Conservation (phyloP, 1,139 yeast species). For the Blastobotrys arbuscula region DNA sequence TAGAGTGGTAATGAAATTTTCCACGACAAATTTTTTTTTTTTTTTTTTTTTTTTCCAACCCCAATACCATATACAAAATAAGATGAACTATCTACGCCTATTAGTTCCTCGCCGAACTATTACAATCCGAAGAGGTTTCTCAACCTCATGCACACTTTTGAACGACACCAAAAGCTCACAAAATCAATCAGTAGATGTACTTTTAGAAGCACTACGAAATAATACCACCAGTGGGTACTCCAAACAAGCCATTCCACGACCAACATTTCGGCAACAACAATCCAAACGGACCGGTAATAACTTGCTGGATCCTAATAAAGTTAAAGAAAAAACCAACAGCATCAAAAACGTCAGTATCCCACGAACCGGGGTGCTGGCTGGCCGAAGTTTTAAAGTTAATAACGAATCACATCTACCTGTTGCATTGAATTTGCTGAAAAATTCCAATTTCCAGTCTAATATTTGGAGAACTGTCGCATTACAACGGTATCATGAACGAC, state of each 20-base stretch:
- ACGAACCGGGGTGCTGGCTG: slow-evolving; percentile 34
- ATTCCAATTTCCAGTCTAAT: slow-evolving; percentile 28
- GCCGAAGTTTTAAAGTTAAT: slow-evolving; percentile 30
- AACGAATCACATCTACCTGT: slow-evolving; percentile 22
- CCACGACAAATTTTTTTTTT: not conserved
- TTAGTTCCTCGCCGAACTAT: not conserved
- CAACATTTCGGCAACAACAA: not conserved
- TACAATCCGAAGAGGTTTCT: not conserved
- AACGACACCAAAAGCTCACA: not conserved
- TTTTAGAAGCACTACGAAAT: not conserved
- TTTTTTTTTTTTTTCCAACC: not conserved
- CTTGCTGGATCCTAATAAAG: not conserved
- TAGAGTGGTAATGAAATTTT: too few relatives aligned
- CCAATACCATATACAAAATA: not conserved
- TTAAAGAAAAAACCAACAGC: slow-evolving; percentile 1
- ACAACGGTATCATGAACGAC: slow-evolving; percentile 34
- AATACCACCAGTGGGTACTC: not conserved
- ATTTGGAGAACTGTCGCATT: slow-evolving; percentile 26
- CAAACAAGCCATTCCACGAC: not conserved
- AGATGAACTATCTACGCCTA: not conserved
- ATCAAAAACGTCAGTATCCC: slow-evolving; percentile 18
- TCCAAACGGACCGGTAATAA: not conserved
- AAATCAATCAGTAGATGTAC: not conserved
- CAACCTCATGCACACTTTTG: not conserved
- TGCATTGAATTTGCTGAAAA: slow-evolving; percentile 28